Evolutionary conservation across 768 basidiomycete species (phyloP), one percentile per base, ranked within the genome.

Genomic region (Lentinula boryana): DNA sequence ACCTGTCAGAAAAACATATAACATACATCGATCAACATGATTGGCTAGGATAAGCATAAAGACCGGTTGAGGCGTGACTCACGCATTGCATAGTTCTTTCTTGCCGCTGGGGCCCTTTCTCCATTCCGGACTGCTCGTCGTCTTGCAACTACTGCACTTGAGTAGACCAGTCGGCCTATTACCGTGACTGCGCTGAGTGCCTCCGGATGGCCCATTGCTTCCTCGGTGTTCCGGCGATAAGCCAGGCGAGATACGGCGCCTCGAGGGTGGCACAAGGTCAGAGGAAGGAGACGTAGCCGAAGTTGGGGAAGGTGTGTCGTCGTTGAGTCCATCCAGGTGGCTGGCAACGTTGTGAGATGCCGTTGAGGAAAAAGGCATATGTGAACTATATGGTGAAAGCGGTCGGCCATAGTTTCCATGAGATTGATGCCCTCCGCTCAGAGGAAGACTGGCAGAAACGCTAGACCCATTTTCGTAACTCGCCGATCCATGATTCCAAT

Each of bases 41-140:
- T 58, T 56, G 57, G 46, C 57, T 48, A 48, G 57, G 57, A 58
- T 61, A 62, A 62, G 62, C 23, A 48, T 44, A 31, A 44, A 40
- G 27, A 33, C 12, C 15, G 27, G 15, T 56, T 1, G 50, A 41
- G 36, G 48, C 53, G 54, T 61, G 50, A 82, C 89, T 78, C 74
- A 93, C 88, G 93, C 93, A 76, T 95, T 95, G 71, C 93, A 95
- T 31, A 95, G 79, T 71, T 95, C 91, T 74, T 95, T 95, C 72
- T 89, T 89, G 31, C 93, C 93, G 67, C 84, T 91, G 56, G 91
- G 91, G 18, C 93, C 93, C 72, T 95, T 95, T 69, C 93, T 78
- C 93, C 93, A 95, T 71, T 95, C 93, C 0, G 93, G 93, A 68
- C 91, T 93, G 7, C 82, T 80, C 6, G 87, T 91, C 10, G 80